Conservation (phyloP, 1,284 basidiomycete species). For the Puccinia hordei region DNA sequence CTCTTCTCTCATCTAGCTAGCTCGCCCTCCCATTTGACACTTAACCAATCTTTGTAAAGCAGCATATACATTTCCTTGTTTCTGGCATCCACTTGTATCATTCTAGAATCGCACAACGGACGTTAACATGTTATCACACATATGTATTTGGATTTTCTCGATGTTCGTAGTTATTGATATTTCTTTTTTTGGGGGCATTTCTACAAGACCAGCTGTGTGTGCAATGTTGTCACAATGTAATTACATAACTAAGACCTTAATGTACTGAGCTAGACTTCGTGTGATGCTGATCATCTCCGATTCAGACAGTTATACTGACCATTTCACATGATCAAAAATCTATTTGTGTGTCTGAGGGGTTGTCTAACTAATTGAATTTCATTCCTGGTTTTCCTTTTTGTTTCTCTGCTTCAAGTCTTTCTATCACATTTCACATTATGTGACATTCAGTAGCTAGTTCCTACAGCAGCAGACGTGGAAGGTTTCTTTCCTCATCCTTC, state of each 20-base stretch:
- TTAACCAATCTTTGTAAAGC: constrained; percentile 10
- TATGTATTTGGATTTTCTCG: constrained; percentile 23
- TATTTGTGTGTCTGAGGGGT: no score
- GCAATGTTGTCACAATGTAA: neutral
- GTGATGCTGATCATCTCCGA: no score
- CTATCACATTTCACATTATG: no score
- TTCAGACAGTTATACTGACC: no score
- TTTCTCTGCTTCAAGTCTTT: no score
- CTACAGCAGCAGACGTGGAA: no score
- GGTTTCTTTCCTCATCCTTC: no score
- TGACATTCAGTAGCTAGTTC: no score
- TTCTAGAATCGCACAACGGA: neutral
- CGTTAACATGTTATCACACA: neutral
- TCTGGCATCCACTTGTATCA: constrained; percentile 22
- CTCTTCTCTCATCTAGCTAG: neutral
- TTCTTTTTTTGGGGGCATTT: constrained; percentile 30
- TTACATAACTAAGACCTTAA: neutral
- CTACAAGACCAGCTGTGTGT: neutral
- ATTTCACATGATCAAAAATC: no score
- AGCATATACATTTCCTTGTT: constrained; percentile 9
- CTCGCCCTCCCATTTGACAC: neutral
- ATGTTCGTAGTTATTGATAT: neutral
- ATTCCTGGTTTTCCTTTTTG: no score
- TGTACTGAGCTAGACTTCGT: no score
- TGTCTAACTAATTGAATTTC: no score